phyloP scores from a whole-genome alignment of 2,329 filamentous ascomycete species.

The Claviceps citrina region DNA sequence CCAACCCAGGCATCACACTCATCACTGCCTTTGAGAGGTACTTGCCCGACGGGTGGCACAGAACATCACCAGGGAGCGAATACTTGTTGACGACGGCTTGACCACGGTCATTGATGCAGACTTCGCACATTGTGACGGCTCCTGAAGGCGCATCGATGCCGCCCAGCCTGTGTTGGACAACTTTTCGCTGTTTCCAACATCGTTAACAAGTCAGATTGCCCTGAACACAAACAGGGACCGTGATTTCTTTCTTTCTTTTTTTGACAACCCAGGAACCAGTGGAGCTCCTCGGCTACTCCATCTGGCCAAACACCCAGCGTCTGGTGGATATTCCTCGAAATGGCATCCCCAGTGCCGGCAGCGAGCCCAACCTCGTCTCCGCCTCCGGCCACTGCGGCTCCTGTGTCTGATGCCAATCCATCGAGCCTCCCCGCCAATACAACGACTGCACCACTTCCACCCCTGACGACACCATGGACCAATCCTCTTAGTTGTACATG shows the following conservation, averaged over 20 bases:
- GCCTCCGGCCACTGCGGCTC: slow-evolving; percentile 8
- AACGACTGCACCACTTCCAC: slow-evolving; percentile 14
- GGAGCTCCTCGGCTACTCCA: background rate
- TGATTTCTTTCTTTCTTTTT: too few relatives aligned
- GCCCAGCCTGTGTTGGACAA: background rate
- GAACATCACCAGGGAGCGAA: background rate
- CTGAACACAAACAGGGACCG: too few relatives aligned
- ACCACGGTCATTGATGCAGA: background rate
- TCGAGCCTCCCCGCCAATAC: background rate
- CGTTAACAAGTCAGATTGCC: background rate
- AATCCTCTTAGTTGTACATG: slow-evolving; percentile 22
- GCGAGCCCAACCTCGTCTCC: slow-evolving; percentile 2
- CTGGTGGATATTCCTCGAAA: too few relatives aligned
- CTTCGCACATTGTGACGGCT: background rate
- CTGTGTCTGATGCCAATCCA: background rate
- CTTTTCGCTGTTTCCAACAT: background rate
- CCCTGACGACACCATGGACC: slow-evolving; percentile 24
- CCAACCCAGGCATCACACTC: background rate
- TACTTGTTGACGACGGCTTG: background rate
- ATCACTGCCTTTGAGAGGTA: background rate
- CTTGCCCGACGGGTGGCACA: background rate
- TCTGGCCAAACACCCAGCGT: too few relatives aligned
- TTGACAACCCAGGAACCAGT: background rate
- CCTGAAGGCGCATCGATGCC: background rate
- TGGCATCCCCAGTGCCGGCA: slow-evolving; percentile 4